Base-by-base conservation (phyloP, 495 filamentous ascomycete genomes). In the Aspergillus ellipticus region DNA sequence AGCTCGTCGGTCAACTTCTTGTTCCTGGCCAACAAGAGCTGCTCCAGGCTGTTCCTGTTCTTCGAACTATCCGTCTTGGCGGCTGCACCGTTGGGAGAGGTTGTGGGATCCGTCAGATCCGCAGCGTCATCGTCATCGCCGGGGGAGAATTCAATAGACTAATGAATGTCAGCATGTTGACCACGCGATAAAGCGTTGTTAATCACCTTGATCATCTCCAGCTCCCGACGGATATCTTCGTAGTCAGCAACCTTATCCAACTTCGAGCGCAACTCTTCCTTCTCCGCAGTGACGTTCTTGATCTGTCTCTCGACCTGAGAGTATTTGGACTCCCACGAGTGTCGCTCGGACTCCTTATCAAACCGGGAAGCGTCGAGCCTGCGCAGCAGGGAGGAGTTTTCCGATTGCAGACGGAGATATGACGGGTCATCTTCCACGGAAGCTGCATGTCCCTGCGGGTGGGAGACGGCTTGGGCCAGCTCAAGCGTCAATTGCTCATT, bases 1-100 rank as follows among this genome's bases (percentile, higher is more conserved):
- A 99, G 81, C 62, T 98, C 94, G 63, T 94, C 91, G 59, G 85
- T 87, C 37, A 98, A 80, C 72, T 96, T 97, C 74, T 96, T 97
- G 69, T 98, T 98, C 42, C 94, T 84, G 10, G 91, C 88, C 39
- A 97, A 78, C 8, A 98, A 77, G 16, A 98, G 83, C 67, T 97
- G 90, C 65, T 98, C 94, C 16, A 98, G 72, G 10, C 85, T 89
- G 55, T 95, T 92, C 49, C 84, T 89, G 56, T 95, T 92, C 49
- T 75, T 72, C 10, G 50, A 53, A 24, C 58, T 58, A 24, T 87
- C 84, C 60, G 77, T 69, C 62, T 84, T 84, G 10, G 64, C 49
- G 0, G 71, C 66, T 3, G 76, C 61, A 6, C 84, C 85, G 61
- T 83, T 85, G 11, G 66, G 62, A 61, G 71, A 59, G 58, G 66